Conservation (phyloP, 495 filamentous ascomycete species). For the Neurospora sp. region DNA sequence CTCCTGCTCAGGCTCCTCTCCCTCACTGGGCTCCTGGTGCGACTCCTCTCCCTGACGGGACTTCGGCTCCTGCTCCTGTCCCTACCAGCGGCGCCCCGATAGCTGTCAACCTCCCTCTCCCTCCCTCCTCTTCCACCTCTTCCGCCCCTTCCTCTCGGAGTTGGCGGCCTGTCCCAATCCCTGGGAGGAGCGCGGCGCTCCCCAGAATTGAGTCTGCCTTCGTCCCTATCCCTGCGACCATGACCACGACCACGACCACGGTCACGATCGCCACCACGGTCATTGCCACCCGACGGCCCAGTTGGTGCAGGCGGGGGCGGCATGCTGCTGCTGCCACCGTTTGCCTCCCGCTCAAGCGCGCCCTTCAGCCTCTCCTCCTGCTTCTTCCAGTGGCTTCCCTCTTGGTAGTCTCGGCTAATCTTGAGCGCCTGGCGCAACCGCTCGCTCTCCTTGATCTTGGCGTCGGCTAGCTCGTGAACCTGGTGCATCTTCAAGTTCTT, state of each 20-base stretch:
- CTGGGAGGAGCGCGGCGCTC: not conserved
- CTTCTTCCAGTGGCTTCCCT: conserved; percentile 64
- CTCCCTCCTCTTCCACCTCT: not conserved
- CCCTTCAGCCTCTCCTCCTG: conserved; percentile 62
- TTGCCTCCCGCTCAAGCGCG: conserved; percentile 37
- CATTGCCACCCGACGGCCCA: not conserved
- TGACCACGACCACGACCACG: not conserved
- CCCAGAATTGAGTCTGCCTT: not conserved
- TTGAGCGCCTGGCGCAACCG: conserved; percentile 78
- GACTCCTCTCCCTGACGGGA: not conserved
- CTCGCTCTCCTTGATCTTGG: conserved; percentile 95
- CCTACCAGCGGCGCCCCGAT: not conserved
- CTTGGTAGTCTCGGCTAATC: conserved; percentile 80
- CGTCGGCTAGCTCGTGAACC: conserved; percentile 90
- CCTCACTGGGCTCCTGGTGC: not conserved
- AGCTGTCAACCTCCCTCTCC: conserved; percentile 2
- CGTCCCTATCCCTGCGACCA: not conserved
- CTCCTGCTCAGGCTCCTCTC: not conserved
- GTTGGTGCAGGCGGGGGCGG: not conserved
- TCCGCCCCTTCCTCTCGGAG: not conserved
- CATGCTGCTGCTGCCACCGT: conserved; percentile 1
- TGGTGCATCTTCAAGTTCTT: conserved; percentile 75
- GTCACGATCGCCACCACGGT: not conserved
- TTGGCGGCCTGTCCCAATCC: not conserved
- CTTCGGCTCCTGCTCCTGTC: not conserved